Evolutionary conservation across 257 asterid genomes (phyloP).

Genomic region (Nicotiana otophora): DNA sequence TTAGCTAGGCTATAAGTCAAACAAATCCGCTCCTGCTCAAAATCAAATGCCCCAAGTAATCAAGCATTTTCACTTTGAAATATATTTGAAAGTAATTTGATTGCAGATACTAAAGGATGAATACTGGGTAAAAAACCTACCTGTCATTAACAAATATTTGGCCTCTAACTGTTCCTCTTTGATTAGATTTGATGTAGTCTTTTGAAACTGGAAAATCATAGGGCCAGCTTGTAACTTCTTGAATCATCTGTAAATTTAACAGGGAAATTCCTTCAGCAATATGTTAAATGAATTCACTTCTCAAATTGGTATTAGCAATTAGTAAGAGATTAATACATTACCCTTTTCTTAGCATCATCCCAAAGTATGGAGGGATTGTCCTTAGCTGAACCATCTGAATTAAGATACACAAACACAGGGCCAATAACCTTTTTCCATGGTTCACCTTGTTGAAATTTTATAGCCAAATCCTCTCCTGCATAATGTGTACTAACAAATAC

Average conservation of each 20-base stretch:
- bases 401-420: constrained; percentile 49
- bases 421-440: constrained; percentile 73
- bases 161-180: constrained; percentile 51
- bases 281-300: too few species aligned
- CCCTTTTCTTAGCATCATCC: constrained; percentile 54
- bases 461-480: constrained; percentile 43
- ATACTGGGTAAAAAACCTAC: constrained; percentile 1
- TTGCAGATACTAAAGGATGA: neutral
- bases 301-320: too few species aligned
- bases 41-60: too few species aligned
- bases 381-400: constrained; percentile 29
- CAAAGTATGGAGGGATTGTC: constrained; percentile 45
- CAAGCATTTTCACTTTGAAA: too few species aligned
- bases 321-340: neutral
- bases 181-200: constrained; percentile 37
- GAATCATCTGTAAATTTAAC: constrained; percentile 33
- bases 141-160: constrained; percentile 47
- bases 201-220: constrained; percentile 46
- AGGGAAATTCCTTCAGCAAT: too few species aligned
- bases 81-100: too few species aligned
- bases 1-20: too few species aligned
- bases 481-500: constrained; percentile 64
- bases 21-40: too few species aligned
- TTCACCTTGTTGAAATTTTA: constrained; percentile 34
- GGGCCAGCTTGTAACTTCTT: constrained; percentile 58